Evolutionary conservation across 1,284 basidiomycete species (phyloP).

Genomic region (Inonotus hispidus): DNA sequence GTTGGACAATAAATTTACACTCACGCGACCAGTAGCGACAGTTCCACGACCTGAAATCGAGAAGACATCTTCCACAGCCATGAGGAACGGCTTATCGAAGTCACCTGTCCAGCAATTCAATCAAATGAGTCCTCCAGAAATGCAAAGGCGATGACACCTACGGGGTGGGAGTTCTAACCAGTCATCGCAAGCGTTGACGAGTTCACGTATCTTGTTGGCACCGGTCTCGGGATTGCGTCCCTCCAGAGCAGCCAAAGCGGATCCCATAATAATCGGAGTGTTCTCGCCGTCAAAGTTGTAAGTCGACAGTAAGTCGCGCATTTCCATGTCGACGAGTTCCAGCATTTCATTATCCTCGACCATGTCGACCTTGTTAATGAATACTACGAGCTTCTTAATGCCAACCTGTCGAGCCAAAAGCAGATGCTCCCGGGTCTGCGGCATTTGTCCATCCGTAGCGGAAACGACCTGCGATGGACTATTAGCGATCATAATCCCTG

Average conservation of each 20-base stretch:
- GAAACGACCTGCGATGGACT: conserved; percentile 66
- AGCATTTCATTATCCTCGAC: conserved; percentile 98
- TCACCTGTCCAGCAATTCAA: conserved; percentile 52
- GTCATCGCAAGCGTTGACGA: conserved; percentile 85
- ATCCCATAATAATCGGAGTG: conserved; percentile 96
- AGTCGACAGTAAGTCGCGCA: conserved; percentile 91
- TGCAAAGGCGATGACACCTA: conserved; percentile 33
- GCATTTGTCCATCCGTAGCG: conserved; percentile 99
- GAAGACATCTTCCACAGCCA: conserved; percentile 97
- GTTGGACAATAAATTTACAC: conserved; percentile 21
- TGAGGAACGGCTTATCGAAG: conserved; percentile 96
- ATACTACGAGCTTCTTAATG: conserved; percentile 97
- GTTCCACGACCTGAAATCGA: conserved; percentile 99
- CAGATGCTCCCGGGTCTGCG: conserved; percentile 97
- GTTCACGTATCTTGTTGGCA: conserved; percentile 74
- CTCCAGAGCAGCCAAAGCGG: conserved; percentile 93
- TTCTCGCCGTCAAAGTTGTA: conserved; percentile 97
- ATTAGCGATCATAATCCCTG: background rate
- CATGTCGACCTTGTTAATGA: conserved; percentile 99
- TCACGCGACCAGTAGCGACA: conserved; percentile 88
- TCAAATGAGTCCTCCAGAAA: background rate
- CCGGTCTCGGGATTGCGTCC: conserved; percentile 80
- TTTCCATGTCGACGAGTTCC: conserved; percentile 99
- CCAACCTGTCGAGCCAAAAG: conserved; percentile 98
- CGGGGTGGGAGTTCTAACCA: conserved; percentile 96